These are phyloP conservation scores for Coleophoma cylindrospora DNA, from an alignment of 2,329 filamentous ascomycete genomes.

Conservation along the genomic window DNA sequence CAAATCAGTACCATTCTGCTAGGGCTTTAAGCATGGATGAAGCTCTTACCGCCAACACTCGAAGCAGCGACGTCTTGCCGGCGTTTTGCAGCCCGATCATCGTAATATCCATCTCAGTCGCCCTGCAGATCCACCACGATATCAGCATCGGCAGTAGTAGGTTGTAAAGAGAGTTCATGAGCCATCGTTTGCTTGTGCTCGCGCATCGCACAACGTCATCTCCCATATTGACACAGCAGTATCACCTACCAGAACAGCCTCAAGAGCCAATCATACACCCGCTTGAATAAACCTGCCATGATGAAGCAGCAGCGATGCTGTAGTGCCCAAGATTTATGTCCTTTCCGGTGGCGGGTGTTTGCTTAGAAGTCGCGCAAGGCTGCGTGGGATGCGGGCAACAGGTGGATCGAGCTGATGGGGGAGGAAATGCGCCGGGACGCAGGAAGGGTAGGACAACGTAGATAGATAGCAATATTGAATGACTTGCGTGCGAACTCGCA, in stretches of 20 bases:
- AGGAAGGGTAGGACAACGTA: not conserved
- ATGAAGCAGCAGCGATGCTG: conserved; percentile 43
- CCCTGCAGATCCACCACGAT: conserved; percentile 50
- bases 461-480: conserved; percentile 5
- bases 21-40: conserved; percentile 12
- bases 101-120: conserved; percentile 98
- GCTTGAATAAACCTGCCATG: conserved; percentile 91
- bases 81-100: conserved; percentile 98
- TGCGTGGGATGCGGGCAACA: conserved; percentile 7
- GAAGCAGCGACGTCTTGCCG: conserved; percentile 90
- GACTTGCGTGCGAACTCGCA: not conserved
- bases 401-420: not conserved
- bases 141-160: conserved; percentile 8
- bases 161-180: not conserved
- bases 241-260: conserved; percentile 86
- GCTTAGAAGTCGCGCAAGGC: conserved; percentile 20
- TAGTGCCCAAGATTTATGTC: too few relatives aligned
- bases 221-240: conserved; percentile 6
- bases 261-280: conserved; percentile 97
- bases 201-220: conserved; percentile 8
- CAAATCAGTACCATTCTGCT: conserved; percentile 28
- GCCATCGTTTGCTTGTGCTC: conserved; percentile 2
- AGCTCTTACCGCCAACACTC: conserved; percentile 83
- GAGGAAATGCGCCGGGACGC: too few relatives aligned
- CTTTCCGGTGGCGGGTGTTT: conserved; percentile 5